Evolutionary conservation across 495 filamentous ascomycete species (phyloP).

Genomic region (Penicillium coprophilum): DNA sequence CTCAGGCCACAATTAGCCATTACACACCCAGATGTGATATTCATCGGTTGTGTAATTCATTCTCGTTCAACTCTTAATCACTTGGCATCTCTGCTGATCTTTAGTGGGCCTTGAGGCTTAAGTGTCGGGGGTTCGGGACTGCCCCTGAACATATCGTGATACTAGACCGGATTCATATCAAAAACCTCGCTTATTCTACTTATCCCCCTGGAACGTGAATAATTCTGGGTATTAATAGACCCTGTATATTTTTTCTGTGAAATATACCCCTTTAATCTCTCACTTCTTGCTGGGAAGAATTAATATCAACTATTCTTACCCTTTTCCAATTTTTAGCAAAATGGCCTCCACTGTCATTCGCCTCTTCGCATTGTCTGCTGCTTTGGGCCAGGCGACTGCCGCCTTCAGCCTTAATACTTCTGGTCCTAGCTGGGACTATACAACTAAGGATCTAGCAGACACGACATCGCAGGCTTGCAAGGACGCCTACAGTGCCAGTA

Average conservation of each 20-base stretch:
- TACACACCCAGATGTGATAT: too few species aligned
- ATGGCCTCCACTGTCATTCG: constrained; percentile 20
- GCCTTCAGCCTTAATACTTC: constrained; percentile 28
- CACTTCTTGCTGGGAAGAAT: background rate
- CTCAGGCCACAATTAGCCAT: too few species aligned
- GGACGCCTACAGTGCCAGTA: constrained; percentile 33
- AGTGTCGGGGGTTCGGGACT: too few species aligned
- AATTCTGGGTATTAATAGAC: too few species aligned
- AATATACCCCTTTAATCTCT: constrained; percentile 7
- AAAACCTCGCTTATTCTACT: too few species aligned
- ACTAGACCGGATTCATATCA: too few species aligned
- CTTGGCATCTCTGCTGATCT: too few species aligned
- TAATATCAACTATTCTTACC: constrained; percentile 3
- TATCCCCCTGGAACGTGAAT: too few species aligned
- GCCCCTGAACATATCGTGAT: too few species aligned
- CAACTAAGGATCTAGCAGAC: constrained; percentile 26
- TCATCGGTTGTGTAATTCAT: too few species aligned
- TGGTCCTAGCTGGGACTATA: constrained; percentile 30
- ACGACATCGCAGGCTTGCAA: constrained; percentile 34
- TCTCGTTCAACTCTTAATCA: too few species aligned
- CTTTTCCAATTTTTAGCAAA: constrained; percentile 10
- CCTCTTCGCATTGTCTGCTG: constrained; percentile 19
- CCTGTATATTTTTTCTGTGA: background rate
- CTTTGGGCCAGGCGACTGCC: constrained; percentile 19
- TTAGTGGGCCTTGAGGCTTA: too few species aligned